A percentile compares a stretch with the other conserved stretches of the same genome.
phyloP scores from a whole-genome alignment of 192 early-diverging fungal species.

The Entomortierella lignicola region DNA sequence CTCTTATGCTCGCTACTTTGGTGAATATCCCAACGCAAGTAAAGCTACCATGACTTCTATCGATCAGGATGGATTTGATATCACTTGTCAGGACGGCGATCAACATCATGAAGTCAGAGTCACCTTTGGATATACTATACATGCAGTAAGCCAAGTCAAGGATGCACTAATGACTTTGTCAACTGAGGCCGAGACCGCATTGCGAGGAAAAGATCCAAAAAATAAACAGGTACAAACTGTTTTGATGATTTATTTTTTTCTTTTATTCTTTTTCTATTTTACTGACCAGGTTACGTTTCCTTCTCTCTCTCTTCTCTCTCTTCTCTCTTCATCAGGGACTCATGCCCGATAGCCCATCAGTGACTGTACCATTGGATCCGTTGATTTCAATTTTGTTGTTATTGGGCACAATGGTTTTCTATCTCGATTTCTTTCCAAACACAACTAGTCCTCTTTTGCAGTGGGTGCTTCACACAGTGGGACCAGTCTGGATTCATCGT shows the following conservation, averaged over 20 bases:
- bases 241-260: too few species aligned
- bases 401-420: neutral
- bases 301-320: too few species aligned
- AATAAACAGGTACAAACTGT: conserved; percentile 16
- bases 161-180: conserved; percentile 22
- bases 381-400: neutral
- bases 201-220: conserved; percentile 17
- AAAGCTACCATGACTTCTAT: conserved; percentile 19
- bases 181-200: conserved; percentile 35
- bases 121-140: conserved; percentile 33
- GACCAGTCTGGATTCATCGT: conserved; percentile 10
- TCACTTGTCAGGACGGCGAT: conserved; percentile 14
- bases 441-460: conserved; percentile 36
- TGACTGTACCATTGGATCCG: conserved; percentile 3
- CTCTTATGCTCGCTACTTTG: conserved; percentile 50
- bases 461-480: conserved; percentile 17
- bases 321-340: neutral
- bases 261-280: too few species aligned
- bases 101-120: conserved; percentile 39
- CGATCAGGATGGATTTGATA: conserved; percentile 38
- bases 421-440: conserved; percentile 45
- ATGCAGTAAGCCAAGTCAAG: conserved; percentile 43
- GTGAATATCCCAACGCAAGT: conserved; percentile 23
- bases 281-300: too few species aligned
- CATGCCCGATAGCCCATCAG: conserved; percentile 42